These are phyloP conservation scores for Monosporascus sp. DNA, from an alignment of 2,329 filamentous ascomycete species.

Conservation along the genomic window DNA sequence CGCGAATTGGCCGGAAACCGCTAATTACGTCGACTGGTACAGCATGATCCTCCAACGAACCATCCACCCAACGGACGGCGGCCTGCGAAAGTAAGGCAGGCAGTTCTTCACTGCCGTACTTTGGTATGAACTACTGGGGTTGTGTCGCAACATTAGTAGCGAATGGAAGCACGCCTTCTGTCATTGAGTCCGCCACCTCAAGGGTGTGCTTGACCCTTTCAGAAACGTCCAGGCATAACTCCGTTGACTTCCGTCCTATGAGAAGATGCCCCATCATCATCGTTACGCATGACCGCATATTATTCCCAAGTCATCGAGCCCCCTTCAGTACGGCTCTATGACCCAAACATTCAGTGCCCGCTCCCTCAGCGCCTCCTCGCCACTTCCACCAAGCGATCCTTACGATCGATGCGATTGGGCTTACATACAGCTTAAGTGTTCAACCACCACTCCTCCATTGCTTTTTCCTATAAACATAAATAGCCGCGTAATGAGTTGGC, in stretches of 20 bases:
- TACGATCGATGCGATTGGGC: background rate
- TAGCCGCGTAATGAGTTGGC: slow-evolving; percentile 15
- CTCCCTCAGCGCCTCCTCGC: background rate
- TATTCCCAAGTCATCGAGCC: slow-evolving; percentile 12
- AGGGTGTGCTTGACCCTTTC: slow-evolving; percentile 17
- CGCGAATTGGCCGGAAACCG: slow-evolving; percentile 10
- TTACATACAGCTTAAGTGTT: background rate
- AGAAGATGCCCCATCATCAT: slow-evolving; percentile 24
- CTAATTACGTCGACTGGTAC: slow-evolving; percentile 22
- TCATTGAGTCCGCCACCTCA: slow-evolving; percentile 15
- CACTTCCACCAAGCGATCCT: background rate
- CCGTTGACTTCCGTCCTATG: slow-evolving; percentile 17
- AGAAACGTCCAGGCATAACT: slow-evolving; percentile 17
- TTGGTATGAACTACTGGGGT: slow-evolving; percentile 1
- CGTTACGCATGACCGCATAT: slow-evolving; percentile 19
- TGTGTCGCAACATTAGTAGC: slow-evolving; percentile 3
- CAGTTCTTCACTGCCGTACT: background rate
- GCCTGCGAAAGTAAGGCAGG: background rate
- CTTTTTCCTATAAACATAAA: slow-evolving; percentile 7
- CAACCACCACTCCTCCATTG: background rate
- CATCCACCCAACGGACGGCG: background rate
- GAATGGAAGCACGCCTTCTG: slow-evolving; percentile 8
- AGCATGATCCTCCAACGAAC: slow-evolving; percentile 15
- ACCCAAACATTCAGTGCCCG: slow-evolving; percentile 15
- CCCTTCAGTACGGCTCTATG: slow-evolving; percentile 14